Conservation (phyloP, 805 yeast species). For the Zygosaccharomyces pseudorouxii region DNA sequence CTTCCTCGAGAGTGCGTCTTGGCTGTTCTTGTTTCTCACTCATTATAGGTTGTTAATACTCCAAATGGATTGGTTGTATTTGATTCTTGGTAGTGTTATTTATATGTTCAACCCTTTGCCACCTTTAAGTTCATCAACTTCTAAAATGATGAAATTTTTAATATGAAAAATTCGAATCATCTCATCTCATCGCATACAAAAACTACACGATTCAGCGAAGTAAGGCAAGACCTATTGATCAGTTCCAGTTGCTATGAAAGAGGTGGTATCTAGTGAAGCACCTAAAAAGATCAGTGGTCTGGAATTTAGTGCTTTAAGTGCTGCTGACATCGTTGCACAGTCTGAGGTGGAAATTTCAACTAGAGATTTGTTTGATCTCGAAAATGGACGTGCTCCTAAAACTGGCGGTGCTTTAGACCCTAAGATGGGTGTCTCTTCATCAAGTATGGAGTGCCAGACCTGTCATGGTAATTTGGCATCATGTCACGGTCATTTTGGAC, state of each 20-base stretch:
- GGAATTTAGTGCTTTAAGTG: conserved; percentile 89
- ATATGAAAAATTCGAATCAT: conserved; percentile 10
- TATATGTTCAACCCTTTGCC: conserved; percentile 6
- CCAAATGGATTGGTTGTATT: not conserved
- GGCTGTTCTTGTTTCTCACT: conserved; percentile 5
- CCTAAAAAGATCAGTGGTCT: conserved; percentile 89
- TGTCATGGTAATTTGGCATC: conserved; percentile 89
- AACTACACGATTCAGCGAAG: not conserved
- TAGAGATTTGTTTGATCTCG: conserved; percentile 86
- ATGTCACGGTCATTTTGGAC: conserved; percentile 99
- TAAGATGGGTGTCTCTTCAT: conserved; percentile 90
- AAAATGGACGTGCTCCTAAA: conserved; percentile 80
- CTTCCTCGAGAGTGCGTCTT: conserved; percentile 70
- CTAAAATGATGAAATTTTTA: conserved; percentile 1
- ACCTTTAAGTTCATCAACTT: conserved; percentile 4
- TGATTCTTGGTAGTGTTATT: not conserved
- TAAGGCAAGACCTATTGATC: not conserved
- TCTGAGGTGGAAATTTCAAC: conserved; percentile 92
- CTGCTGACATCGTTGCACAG: conserved; percentile 86
- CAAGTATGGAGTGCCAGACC: conserved; percentile 78
- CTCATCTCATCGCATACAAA: conserved; percentile 13
- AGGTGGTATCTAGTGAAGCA: conserved; percentile 58
- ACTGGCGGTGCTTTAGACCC: conserved; percentile 85
- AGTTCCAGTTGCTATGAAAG: conserved; percentile 31
- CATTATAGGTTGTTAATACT: not conserved